phyloP scores from a whole-genome alignment of 2,329 filamentous ascomycete genomes.

The Podosphaera fusca region DNA sequence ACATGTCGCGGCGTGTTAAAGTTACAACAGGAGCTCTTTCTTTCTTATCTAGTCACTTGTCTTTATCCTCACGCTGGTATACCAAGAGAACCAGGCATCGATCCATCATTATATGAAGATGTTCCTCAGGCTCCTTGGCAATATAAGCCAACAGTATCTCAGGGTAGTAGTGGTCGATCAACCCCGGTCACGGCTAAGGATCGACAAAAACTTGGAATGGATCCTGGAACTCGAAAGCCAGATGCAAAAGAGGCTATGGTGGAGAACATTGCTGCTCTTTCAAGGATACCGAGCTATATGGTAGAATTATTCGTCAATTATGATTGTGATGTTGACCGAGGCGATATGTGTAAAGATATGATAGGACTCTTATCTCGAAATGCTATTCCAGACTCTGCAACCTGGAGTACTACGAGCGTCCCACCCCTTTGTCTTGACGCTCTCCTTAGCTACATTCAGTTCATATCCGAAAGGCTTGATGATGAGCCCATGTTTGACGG shows the following conservation, averaged over 20 bases:
- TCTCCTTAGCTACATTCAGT: constrained; percentile 73
- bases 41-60: constrained; percentile 85
- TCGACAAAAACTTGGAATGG: constrained; percentile 73
- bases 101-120: constrained; percentile 75
- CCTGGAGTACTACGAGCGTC: constrained; percentile 97
- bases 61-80: constrained; percentile 88
- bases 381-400: constrained; percentile 87
- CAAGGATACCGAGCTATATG: constrained; percentile 85
- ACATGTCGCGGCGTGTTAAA: constrained; percentile 83
- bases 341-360: constrained; percentile 87
- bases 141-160: constrained; percentile 54
- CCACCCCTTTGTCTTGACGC: constrained; percentile 87
- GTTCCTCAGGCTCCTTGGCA: constrained; percentile 80
- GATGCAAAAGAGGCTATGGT: constrained; percentile 97
- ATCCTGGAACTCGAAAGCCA: constrained; percentile 75
- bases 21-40: constrained; percentile 84
- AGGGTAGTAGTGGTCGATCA: constrained; percentile 54
- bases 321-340: constrained; percentile 79
- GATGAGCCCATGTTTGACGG: constrained; percentile 40
- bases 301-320: constrained; percentile 94
- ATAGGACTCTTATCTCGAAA: constrained; percentile 81
- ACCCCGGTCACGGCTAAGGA: constrained; percentile 86
- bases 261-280: constrained; percentile 77
- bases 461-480: constrained; percentile 66
- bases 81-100: constrained; percentile 70